phyloP scores from a whole-genome alignment of 257 asterid species.

The Lycium barbarum region DNA sequence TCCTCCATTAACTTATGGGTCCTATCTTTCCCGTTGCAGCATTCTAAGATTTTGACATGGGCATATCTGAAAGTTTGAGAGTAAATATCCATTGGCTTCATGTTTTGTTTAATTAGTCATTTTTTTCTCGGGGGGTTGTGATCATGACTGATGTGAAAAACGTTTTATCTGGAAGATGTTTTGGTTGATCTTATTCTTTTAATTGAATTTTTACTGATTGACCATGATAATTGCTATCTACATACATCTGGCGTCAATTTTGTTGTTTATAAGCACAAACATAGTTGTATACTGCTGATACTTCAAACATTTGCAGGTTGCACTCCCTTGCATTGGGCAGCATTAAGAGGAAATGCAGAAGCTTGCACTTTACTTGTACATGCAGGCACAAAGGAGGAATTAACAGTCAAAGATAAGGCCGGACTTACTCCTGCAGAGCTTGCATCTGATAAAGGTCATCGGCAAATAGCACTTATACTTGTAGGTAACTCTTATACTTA shows the following conservation, averaged over 20 bases:
- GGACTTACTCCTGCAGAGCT: conserved; percentile 89
- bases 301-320: conserved; percentile 61
- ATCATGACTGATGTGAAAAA: conserved; percentile 8
- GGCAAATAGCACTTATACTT: conserved; percentile 82
- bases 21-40: conserved; percentile 4
- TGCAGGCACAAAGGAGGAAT: conserved; percentile 85
- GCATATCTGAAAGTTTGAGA: conserved; percentile 2
- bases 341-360: conserved; percentile 85
- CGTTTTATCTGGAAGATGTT: neutral
- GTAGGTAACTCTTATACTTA: conserved; percentile 65
- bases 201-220: neutral
- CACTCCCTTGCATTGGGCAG: conserved; percentile 99
- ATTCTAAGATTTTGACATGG: conserved; percentile 1
- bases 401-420: conserved; percentile 73
- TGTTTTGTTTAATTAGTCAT: neutral
- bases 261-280: conserved; percentile 3
- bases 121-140: conserved; percentile 15
- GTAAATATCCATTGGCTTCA: neutral
- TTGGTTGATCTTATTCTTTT: neutral
- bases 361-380: conserved; percentile 93
- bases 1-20: neutral
- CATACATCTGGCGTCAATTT: neutral
- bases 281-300: conserved; percentile 1
- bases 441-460: conserved; percentile 98
- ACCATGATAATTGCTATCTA: conserved; percentile 4